Conservation (phyloP, 73 alveolate genomes). For the Paramecium sexaurelia region DNA sequence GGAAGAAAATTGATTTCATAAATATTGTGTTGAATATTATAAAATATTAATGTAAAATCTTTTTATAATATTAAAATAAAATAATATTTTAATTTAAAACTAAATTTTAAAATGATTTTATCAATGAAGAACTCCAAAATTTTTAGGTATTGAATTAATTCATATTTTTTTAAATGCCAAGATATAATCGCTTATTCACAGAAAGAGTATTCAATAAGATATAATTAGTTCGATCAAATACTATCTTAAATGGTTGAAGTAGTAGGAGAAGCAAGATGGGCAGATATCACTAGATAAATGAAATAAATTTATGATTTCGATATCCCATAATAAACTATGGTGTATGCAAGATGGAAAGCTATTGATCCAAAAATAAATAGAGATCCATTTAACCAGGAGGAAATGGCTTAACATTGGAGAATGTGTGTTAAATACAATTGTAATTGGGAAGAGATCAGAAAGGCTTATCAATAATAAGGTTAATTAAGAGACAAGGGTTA, state of each 20-base stretch:
- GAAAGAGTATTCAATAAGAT: neutral
- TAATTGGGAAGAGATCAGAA: constrained; percentile 35
- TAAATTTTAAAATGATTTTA: neutral
- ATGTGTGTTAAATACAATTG: constrained; percentile 11
- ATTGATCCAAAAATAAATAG: constrained; percentile 34
- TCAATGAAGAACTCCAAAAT: neutral
- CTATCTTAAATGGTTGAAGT: neutral
- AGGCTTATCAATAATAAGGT: neutral
- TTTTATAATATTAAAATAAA: too few relatives aligned
- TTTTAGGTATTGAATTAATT: neutral
- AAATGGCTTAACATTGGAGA: neutral
- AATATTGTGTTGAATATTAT: neutral
- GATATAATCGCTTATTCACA: neutral
- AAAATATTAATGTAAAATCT: neutral
- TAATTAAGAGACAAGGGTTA: constrained; percentile 39
- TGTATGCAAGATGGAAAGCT: constrained; percentile 21
- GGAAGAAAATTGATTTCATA: constrained; percentile 37
- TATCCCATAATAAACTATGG: neutral
- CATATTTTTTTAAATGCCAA: neutral
- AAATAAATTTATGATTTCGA: neutral
- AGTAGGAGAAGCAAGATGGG: constrained; percentile 1
- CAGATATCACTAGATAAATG: constrained; percentile 25
- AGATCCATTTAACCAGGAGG: constrained; percentile 10
- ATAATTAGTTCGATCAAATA: neutral
- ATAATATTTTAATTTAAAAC: neutral